phyloP scores from a whole-genome alignment of 2,329 filamentous ascomycete species.

The Clarireedia homoeocarpa region DNA sequence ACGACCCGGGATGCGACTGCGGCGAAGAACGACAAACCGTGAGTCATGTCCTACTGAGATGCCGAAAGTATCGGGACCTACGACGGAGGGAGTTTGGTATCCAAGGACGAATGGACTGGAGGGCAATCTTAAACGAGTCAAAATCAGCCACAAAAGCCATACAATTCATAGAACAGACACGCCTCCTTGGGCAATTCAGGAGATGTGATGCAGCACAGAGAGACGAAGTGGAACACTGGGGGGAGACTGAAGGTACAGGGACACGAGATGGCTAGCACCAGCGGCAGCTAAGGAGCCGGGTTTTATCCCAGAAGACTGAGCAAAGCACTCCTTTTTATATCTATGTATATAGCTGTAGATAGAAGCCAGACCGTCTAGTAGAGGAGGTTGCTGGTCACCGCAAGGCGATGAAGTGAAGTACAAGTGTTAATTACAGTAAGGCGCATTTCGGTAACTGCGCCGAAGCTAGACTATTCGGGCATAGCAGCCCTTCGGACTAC shows the following conservation, averaged over 20 bases:
- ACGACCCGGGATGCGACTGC: constrained; percentile 11
- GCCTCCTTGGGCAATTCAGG: neutral
- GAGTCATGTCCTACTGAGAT: constrained; percentile 11
- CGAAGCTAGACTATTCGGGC: no score
- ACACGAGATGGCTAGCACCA: constrained; percentile 7
- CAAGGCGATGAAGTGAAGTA: neutral
- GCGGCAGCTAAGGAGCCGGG: constrained; percentile 7
- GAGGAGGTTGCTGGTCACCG: constrained; percentile 22
- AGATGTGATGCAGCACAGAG: neutral
- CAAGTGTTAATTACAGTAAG: no score
- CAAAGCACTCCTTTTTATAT: neutral
- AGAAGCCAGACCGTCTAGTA: neutral
- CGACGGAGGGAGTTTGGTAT: constrained; percentile 8
- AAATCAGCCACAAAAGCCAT: neutral
- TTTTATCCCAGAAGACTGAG: neutral
- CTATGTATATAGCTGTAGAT: neutral
- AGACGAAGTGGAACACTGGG: constrained; percentile 1
- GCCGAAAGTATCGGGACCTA: neutral
- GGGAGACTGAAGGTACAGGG: constrained; percentile 10
- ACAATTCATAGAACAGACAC: no score
- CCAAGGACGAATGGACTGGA: constrained; percentile 11
- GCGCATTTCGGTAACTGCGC: no score
- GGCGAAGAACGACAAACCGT: constrained; percentile 14
- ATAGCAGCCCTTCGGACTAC: no score
- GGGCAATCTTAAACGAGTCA: neutral